phyloP scores from a whole-genome alignment of 331 rosid genomes.

The Cydonia oblonga region DNA sequence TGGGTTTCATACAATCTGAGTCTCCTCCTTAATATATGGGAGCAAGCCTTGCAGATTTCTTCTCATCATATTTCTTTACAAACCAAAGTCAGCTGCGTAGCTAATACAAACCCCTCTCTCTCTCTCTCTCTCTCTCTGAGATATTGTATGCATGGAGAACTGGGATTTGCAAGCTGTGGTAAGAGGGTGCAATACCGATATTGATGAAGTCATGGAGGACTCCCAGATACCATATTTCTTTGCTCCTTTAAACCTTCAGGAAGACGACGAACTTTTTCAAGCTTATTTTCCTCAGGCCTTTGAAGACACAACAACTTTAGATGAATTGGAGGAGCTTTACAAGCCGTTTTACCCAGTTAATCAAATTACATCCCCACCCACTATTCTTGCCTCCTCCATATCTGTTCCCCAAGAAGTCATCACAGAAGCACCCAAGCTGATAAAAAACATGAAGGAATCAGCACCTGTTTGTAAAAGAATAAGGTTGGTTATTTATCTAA shows the following conservation, averaged over 20 bases:
- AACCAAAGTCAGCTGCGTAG: conserved; percentile 10
- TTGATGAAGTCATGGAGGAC: conserved; percentile 14
- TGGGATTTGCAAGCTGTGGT: conserved; percentile 87
- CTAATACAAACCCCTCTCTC: neutral
- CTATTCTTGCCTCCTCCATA: conserved; percentile 17
- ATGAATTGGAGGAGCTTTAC: conserved; percentile 51
- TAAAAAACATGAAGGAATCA: conserved; percentile 14
- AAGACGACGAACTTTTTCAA: conserved; percentile 23
- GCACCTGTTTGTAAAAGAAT: conserved; percentile 22
- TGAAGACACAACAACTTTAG: conserved; percentile 28
- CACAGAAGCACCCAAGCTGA: conserved; percentile 9
- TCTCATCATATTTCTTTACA: neutral
- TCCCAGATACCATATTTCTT: conserved; percentile 6
- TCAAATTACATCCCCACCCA: conserved; percentile 27
- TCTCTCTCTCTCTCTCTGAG: neutral
- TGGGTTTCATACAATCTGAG: neutral
- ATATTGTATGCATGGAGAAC: conserved; percentile 25
- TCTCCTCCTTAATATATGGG: conserved; percentile 1
- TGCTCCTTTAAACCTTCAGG: conserved; percentile 15
- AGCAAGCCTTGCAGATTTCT: conserved; percentile 19
- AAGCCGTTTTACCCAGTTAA: conserved; percentile 47
- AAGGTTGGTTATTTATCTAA: conserved; percentile 24
- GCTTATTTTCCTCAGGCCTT: conserved; percentile 29
- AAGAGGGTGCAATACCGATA: conserved; percentile 29
- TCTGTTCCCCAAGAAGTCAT: conserved; percentile 28